Base-by-base conservation (phyloP, 202 grass and related monocot species). In the Zizania palustris region DNA sequence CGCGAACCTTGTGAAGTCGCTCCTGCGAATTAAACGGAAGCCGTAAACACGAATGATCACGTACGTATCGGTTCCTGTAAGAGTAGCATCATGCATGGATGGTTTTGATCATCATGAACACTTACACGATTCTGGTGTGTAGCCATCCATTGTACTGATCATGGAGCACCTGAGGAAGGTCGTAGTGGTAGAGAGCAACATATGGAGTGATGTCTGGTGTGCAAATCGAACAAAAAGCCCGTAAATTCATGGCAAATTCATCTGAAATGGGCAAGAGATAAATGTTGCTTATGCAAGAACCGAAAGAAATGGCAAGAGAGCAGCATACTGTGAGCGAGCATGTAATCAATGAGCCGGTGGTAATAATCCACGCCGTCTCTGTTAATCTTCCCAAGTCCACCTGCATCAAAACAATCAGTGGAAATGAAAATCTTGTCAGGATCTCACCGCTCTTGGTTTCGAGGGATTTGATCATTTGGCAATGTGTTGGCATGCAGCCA, bases 141-240 rank as follows among this genome's bases (percentile, higher is more conserved):
- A 97, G 60, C 88, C 88, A 89, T 69, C 90, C 93, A 1, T 84
- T 78, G 66, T 93, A 93, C 51, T 89, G 88, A 34, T 93, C 82
- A 42, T 91, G 81, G 46, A 97, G 93, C 33, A 92, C 88, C 88
- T 87, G 82, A 63, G 93, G 93, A 61, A 97, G 88, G 60, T 97
- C 93, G 85, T 82, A 97, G 63, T 93, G 93, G 61, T 97, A 87
- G 38, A 97, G 78, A 71, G 65, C 89, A 36, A 87, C 93, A 40
- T 89, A 97, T 0, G 93, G 93, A 55, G 72, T 91, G 50, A 97
- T 89, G 19, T 83, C 93, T 93, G 63, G 35, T 50, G 9, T 28
- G 46, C 11, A 76, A 45, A 79, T 46, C 66, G 34, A 41, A 43
- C 1, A 10, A 10, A 3, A 65, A 60, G 36, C 13, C 4, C 37